phyloP scores from a whole-genome alignment of 805 yeast genomes.

The Wickerhamiella siamensis region DNA sequence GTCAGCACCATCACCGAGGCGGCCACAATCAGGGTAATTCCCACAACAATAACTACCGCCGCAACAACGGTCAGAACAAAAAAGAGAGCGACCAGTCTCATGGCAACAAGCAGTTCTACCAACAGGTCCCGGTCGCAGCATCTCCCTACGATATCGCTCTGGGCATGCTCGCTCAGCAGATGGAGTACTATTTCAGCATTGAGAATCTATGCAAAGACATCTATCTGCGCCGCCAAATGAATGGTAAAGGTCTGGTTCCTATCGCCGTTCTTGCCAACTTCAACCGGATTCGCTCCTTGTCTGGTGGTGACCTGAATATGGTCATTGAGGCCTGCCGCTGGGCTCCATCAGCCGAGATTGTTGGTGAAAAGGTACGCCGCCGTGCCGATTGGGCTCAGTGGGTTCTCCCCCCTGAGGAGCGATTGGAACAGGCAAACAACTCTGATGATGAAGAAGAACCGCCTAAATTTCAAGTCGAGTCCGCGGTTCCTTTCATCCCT shows the following conservation, averaged over 20 bases:
- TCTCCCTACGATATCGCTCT: slow-evolving; percentile 13
- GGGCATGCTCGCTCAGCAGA: slow-evolving; percentile 37
- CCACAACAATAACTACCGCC: slow-evolving; percentile 6
- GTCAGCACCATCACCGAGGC: not conserved
- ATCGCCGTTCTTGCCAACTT: slow-evolving; percentile 49
- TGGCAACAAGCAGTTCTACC: slow-evolving; percentile 7
- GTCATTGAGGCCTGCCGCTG: slow-evolving; percentile 41
- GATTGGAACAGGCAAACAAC: slow-evolving; percentile 35
- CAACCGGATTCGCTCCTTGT: slow-evolving; percentile 57
- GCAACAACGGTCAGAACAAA: slow-evolving; percentile 7
- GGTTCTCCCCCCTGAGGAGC: slow-evolving; percentile 45
- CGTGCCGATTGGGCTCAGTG: slow-evolving; percentile 45
- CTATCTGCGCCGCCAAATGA: slow-evolving; percentile 70
- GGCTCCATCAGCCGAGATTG: slow-evolving; percentile 39
- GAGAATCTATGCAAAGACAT: slow-evolving; percentile 80
- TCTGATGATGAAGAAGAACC: slow-evolving; percentile 21
- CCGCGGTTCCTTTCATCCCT: slow-evolving; percentile 27
- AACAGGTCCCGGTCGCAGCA: slow-evolving; percentile 5
- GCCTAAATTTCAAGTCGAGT: slow-evolving; percentile 24
- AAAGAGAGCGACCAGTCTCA: slow-evolving; percentile 6
- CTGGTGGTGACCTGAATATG: slow-evolving; percentile 38
- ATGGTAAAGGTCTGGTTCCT: slow-evolving; percentile 57
- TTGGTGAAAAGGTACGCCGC: slow-evolving; percentile 47
- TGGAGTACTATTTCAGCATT: slow-evolving; percentile 80
- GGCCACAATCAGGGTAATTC: not conserved